Evolutionary conservation across 768 basidiomycete species (phyloP), one percentile per base, ranked within the genome.

Genomic region (Inosperma sp.): DNA sequence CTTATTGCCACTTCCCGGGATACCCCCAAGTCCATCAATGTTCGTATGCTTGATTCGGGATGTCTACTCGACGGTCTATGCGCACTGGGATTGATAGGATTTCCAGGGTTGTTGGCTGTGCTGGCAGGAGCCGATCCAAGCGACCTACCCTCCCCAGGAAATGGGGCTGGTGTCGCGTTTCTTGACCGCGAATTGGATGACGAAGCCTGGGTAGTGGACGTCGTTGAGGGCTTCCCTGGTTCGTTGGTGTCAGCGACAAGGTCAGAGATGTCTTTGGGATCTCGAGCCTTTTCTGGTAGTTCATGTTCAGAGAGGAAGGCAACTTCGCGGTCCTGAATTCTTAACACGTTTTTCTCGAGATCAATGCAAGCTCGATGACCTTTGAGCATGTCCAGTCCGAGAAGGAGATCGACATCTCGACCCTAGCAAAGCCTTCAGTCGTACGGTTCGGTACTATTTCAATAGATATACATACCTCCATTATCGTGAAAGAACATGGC

Each of bases 321-420:
- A 7, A 99, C 85, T 67, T 96, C 91, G 12, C 90, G 80, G 14
- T 82, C 86, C 72, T 93, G 89, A 43, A 99, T 97, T n/a, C 92
- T 80, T 17, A 99, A 81, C 10, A 88, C 88, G 56, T 84, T 82
- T 66, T 92, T 92, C 59, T 84, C 76, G 19, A 99, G 80, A 68
- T 99, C 96, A 65, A 99, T 97, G 62, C 84, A 89, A 5, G 93
- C 95, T 63, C 96, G 93, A 65, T 97, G 90, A 0, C 93, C 89
- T 68, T 93, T 97, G 54, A 98, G 81, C 96, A 98, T 98, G 76
- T 99, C 96, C n/a, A 99, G 78, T 6, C 96, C 96, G 34, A 99
- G 85, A 3, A 99, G 74, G n/a, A 99, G 82, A 62, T 98, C 95
- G 39, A 98, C 93, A 51, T 88, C 84, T 26, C 84, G 81, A 30